phyloP scores from a whole-genome alignment of 2,329 filamentous ascomycete species.

The Cladosporium sp. region DNA sequence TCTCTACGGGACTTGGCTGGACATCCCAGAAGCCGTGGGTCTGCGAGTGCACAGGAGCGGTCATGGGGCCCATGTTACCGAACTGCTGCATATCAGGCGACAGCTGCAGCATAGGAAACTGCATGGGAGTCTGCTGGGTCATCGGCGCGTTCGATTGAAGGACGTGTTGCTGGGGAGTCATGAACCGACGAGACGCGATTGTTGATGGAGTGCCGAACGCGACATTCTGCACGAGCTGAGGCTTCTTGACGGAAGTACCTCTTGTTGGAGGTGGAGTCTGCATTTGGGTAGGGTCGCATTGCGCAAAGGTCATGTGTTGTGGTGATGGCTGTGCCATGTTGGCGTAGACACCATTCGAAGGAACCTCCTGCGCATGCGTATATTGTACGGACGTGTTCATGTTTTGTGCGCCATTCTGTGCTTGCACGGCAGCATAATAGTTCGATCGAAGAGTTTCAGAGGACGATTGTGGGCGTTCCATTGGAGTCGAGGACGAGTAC shows the following conservation, averaged over 20 bases:
- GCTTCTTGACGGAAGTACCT: slow-evolving; percentile 53
- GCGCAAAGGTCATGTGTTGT: slow-evolving; percentile 19
- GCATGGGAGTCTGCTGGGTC: slow-evolving; percentile 41
- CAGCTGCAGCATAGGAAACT: slow-evolving; percentile 57
- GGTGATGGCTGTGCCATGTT: slow-evolving; percentile 14
- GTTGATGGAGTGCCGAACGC: slow-evolving; percentile 45
- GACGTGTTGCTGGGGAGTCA: slow-evolving; percentile 31
- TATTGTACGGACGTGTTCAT: slow-evolving; percentile 22
- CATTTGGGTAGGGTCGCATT: slow-evolving; percentile 48
- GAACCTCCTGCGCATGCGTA: slow-evolving; percentile 6
- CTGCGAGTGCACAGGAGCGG: slow-evolving; percentile 59
- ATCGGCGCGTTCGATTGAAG: slow-evolving; percentile 22
- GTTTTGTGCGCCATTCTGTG: slow-evolving; percentile 19
- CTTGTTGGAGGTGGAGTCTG: slow-evolving; percentile 64
- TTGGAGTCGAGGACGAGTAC: slow-evolving; percentile 30
- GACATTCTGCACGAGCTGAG: slow-evolving; percentile 39
- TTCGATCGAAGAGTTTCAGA: slow-evolving; percentile 31
- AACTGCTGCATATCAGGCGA: slow-evolving; percentile 58
- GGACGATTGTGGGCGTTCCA: slow-evolving; percentile 29
- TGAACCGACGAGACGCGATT: slow-evolving; percentile 33
- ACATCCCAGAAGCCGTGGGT: slow-evolving; percentile 36
- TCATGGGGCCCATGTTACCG: slow-evolving; percentile 52
- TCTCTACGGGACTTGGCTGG: slow-evolving; percentile 5
- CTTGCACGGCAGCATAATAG: slow-evolving; percentile 31
- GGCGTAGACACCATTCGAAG: slow-evolving; percentile 4